Evolutionary conservation across 139 green algal genomes (phyloP), one percentile per base, ranked within the genome.

Genomic region (Picochlorum sp.): DNA sequence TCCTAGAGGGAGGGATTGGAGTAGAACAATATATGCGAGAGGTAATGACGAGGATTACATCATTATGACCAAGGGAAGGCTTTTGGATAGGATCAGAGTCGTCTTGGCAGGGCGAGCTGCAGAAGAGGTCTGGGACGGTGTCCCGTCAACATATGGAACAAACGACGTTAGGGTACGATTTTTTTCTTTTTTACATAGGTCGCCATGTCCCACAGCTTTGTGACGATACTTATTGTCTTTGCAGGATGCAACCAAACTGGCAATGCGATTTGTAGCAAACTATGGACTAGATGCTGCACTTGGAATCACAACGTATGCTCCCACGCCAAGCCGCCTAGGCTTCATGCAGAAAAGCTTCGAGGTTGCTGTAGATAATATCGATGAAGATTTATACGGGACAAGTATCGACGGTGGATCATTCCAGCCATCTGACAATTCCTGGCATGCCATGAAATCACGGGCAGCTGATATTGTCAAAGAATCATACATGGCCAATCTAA

Each of bases 11-110:
- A 66, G 73, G 31, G 76, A 77, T 28, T 84, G 76, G 78, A 82
- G 72, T 20, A 69, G 85, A 45, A 91, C 83, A 15, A 70, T 88
- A 34, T 92, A 89, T 50, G 69, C 83, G 23, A 65, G 86, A 7
- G 82, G 78, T 15, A 58, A 51, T 54, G 88, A 92, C 41, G 86
- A 94, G 77, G 76, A 87, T 24, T 94, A 94, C 71, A 68, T 85
- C 14, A 73, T 92, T 30, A 84, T 84, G 38, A 95, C 88, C 1
- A 72, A 76, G 2, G 87, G 73, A 30, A 72, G 78, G 18, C 68
- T 95, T 76, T 69, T 88, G 54, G 86, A 92, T 68, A 82, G 85
- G 56, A 82, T 87, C 49, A 74, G 77, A 13, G 72, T 86, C 14
- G 75, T 85, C 45, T 52, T 92, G 47, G 88, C 80, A 4, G 87